Base-by-base conservation (phyloP, 2,329 filamentous ascomycete genomes). In the Fusarium chaquense region DNA sequence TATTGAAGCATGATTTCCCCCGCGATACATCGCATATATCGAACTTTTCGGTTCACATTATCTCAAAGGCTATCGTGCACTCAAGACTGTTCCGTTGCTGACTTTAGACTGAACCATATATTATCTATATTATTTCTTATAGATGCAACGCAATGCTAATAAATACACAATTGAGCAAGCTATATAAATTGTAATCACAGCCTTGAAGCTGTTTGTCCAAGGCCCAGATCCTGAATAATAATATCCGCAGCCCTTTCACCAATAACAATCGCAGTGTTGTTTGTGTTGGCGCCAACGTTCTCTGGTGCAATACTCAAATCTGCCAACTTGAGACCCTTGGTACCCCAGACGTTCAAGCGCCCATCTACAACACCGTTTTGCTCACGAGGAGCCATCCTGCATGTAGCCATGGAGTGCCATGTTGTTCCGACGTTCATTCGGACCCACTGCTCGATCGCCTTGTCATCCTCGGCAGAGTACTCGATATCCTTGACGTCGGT, bases 391-490 rank as follows among this genome's bases (percentile, higher is more conserved):
- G 76, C 80, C 83, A 85, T 85, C 70, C 81, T 83, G 50, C 79
- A 81, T 1, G 83, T 84, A 0, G 82, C 81, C 8, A 84, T 73
- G 0, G 81, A 81, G 67, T 85, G 83, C 82, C 82, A 85, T 0
- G 82, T 81, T 0, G 82, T 84, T 4, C 65, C 73, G 10, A 84
- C 71, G 13, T 80, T 80, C 43, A 79, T 75, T 2, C 83, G 76
- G 18, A 84, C 38, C 72, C 76, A 84, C 20, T 83, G 70, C 67
- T 85, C 82, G 36, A 89, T 83, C 0, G 80, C 80, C 43, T 80
- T 77, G 58, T 87, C 81, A 20, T 87, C 86, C n/a, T 86, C 83
- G 0, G 77, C 66, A 0, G 82, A 80, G 58, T 88, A 88, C 58
- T 79, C 75, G 15, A 89, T 78, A 52, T 85, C 79, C 36, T 70